Evolutionary conservation across 139 green algal species (phyloP), one percentile per base, ranked within the genome.

Genomic region (Coelastrella sp.): DNA sequence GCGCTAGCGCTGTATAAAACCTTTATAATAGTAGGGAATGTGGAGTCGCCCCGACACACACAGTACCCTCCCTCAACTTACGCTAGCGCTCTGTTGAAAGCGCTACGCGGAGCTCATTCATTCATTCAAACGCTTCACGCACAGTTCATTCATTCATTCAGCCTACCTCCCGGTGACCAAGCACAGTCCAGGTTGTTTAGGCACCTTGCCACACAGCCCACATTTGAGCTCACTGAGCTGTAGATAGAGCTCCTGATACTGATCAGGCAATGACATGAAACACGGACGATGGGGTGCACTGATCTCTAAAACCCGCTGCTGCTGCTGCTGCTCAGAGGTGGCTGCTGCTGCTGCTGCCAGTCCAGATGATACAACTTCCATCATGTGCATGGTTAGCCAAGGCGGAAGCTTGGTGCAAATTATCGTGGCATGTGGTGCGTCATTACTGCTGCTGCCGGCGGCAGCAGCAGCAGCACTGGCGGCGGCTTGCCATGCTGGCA

Each of bases 181-280:
- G 22, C 61, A 75, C 4, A 86, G 61, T 22, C 59, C 81, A 19
- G 59, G 81, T 17, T 86, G 81, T 32, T 88, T 17, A 23, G 61
- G 22, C 60, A 77, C 22, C 81, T 61, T n/a, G 3, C 23, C 81
- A 76, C 81, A 86, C 22, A 56, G 23, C 61, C 22, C 81, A 64
- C 81, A 86, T 3, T 59, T 17, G 54, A 80, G 3, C 83, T 88
- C 83, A 80, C 54, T 58, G 66, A 88, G 17, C 4, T 20, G 20
- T 54, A 88, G 83, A 16, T 88, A 88, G 66, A 80, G n/a, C 47
- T 88, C 83, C 68, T 77, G 61, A 59, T 88, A 88, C 66, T 88
- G 66, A 2, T 57, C 66, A 17, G 83, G 83, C 17, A 88, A 54
- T 7, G 68, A 59, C 83, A 88, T 88, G 68, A 88, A 88, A 32